phyloP scores from a whole-genome alignment of 768 basidiomycete genomes.

The Symmetrospora coprosmae region DNA sequence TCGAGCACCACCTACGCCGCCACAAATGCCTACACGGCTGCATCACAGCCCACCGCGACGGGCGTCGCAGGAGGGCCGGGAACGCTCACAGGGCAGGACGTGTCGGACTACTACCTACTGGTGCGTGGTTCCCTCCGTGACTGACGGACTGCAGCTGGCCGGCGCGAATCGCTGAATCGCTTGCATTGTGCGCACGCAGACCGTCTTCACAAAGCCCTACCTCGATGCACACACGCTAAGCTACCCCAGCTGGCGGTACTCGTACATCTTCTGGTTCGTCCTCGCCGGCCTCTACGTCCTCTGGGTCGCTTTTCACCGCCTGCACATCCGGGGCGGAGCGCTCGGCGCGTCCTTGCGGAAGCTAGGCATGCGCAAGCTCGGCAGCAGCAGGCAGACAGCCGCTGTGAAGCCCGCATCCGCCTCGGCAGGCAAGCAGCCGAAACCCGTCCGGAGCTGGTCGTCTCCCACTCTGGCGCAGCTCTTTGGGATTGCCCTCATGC shows the following conservation, averaged over 20 bases:
- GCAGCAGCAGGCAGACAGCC: background rate
- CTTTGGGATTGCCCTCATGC: conserved; percentile 43
- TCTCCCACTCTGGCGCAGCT: conserved; percentile 53
- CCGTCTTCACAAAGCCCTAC: conserved; percentile 39
- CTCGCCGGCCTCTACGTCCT: conserved; percentile 42
- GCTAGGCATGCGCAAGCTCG: conserved; percentile 17
- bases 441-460: conserved; percentile 24
- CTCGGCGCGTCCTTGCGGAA: conserved; percentile 29
- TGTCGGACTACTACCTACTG: conserved; percentile 5
- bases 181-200: background rate
- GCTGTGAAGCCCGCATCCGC: background rate
- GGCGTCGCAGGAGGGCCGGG: background rate
- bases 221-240: conserved; percentile 48
- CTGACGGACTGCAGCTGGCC: no score
- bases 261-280: conserved; percentile 50
- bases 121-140: background rate
- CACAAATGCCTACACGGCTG: background rate
- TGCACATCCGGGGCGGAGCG: conserved; percentile 21
- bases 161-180: background rate
- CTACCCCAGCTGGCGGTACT: conserved; percentile 45
- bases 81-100: background rate
- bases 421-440: background rate
- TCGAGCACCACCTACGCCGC: background rate
- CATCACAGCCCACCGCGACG: background rate
- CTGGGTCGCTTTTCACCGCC: conserved; percentile 39